These are phyloP conservation scores for Euphorbia schlechtendalii DNA, from an alignment of 441 rosid species.

Conservation along the genomic window DNA sequence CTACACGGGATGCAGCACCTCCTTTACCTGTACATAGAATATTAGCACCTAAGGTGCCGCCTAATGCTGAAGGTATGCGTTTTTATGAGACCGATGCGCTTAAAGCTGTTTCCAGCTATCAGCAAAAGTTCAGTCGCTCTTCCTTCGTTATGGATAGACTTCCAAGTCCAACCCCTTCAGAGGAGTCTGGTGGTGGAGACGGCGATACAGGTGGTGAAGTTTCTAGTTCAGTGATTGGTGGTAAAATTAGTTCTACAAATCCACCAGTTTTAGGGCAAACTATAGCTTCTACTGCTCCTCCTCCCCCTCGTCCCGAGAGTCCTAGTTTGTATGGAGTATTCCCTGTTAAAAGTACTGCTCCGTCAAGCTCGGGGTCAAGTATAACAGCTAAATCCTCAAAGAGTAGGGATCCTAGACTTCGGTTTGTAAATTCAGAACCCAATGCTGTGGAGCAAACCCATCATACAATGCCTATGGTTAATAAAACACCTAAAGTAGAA, in stretches of 20 bases:
- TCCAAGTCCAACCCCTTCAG: conserved; percentile 98
- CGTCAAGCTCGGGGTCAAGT: conserved; percentile 30
- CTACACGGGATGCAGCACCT: conserved; percentile 68
- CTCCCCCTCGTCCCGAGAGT: conserved; percentile 19
- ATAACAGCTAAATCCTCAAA: conserved; percentile 45
- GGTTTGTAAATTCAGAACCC: conserved; percentile 45
- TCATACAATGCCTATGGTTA: conserved; percentile 17
- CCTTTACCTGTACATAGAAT: conserved; percentile 36
- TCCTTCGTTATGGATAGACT: conserved; percentile 52
- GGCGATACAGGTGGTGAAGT: conserved; percentile 62
- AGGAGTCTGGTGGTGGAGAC: conserved; percentile 51
- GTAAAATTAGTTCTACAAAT: conserved; percentile 26
- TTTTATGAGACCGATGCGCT: conserved; percentile 74
- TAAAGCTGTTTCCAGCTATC: conserved; percentile 73
- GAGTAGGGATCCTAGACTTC: conserved; percentile 93
- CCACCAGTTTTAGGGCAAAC: conserved; percentile 31
- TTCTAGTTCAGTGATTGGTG: conserved; percentile 39
- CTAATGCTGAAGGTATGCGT: conserved; percentile 30
- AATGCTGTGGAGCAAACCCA: conserved; percentile 37
- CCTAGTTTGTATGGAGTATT: conserved; percentile 22
- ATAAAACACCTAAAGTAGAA: conserved; percentile 35
- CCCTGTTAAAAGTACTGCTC: conserved; percentile 28
- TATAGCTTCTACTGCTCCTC: conserved; percentile 22
- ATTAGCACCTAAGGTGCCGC: conserved; percentile 30
- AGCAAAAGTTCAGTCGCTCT: conserved; percentile 55